Base-by-base conservation (phyloP, 768 basidiomycete species). In the Mycena indigotica region DNA sequence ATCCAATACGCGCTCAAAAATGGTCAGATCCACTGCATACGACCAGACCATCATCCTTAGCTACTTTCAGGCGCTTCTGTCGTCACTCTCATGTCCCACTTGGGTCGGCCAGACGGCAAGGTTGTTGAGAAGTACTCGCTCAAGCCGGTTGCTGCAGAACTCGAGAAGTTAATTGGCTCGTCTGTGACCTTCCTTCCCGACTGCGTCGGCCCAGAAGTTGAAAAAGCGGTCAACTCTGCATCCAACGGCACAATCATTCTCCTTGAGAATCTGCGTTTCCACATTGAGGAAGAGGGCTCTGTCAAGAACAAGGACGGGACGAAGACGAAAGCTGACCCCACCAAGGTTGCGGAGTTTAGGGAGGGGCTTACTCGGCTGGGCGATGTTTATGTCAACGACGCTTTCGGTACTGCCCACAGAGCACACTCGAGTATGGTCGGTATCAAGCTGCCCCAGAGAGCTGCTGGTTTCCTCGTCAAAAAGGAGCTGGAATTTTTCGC, bases 401-500 rank as follows among this genome's bases (percentile, higher is more conserved):
- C 96, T 24, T 99, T 99, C 70, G 96, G 96, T 49, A 99, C 96
- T 44, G 96, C 95, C 50, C 96, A 99, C 74, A 93, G 96, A 65
- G 95, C 94, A 8, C 96, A 99, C 74, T 98, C 96, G 0, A 95
- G 92, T 67, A 98, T 99, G 95, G 96, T 99, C 65, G 96, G 96
- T 66, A 82, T 99, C 66, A 86, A 96, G 71, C 83, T 98, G 17
- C 87, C 89, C 5, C 89, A 96, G 74, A 84, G 94, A 65, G 96
- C 96, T 1, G 87, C 96, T 28, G 96, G 96, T 24, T 95, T 97
- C 81, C 83, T 99, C 60, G 89, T 99, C 81, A 97, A 95, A 79
- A 98, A 98, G 76, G 96, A 99, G 74, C 86, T 99, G 65, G 95
- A 98, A 67, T 99, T 88, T 81, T 98, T 99, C 73, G 93, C 96